These are phyloP conservation scores for Pythium oligandrum DNA, from an alignment of 352 stramenopile species.

Conservation along the genomic window DNA sequence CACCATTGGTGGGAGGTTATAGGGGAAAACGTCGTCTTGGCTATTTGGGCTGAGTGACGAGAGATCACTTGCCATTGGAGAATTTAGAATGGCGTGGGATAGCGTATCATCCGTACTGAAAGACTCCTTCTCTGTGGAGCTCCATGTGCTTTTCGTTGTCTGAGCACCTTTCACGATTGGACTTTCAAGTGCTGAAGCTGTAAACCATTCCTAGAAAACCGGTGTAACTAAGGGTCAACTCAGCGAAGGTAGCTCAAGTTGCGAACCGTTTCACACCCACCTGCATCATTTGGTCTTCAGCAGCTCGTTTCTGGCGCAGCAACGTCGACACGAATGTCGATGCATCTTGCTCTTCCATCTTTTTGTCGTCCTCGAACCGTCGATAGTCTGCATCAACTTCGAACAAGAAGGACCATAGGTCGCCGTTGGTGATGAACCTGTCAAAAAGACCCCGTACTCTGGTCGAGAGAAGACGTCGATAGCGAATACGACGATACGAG, in stretches of 20 bases:
- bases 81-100: constrained; percentile 26
- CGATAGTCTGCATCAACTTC: constrained; percentile 57
- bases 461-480: constrained; percentile 29
- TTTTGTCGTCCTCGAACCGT: constrained; percentile 37
- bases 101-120: constrained; percentile 7
- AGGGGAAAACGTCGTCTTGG: constrained; percentile 43
- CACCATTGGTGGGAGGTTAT: constrained; percentile 36
- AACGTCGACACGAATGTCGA: constrained; percentile 48
- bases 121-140: constrained; percentile 4
- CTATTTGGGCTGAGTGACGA: constrained; percentile 35
- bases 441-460: constrained; percentile 42
- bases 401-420: constrained; percentile 60
- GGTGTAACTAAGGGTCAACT: no score
- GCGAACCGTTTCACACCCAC: constrained; percentile 3
- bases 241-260: no score
- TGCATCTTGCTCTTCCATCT: constrained; percentile 36
- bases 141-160: constrained; percentile 19
- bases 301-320: constrained; percentile 33
- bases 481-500: constrained; percentile 33
- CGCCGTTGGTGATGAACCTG: constrained; percentile 36
- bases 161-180: constrained; percentile 35
- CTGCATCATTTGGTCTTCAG: constrained; percentile 62
- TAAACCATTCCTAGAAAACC: constrained; percentile 38
- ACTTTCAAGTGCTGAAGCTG: constrained; percentile 40
- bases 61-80: constrained; percentile 37